These are phyloP conservation scores for Aspergillus persii DNA, from an alignment of 2,329 filamentous ascomycete species.

Conservation along the genomic window DNA sequence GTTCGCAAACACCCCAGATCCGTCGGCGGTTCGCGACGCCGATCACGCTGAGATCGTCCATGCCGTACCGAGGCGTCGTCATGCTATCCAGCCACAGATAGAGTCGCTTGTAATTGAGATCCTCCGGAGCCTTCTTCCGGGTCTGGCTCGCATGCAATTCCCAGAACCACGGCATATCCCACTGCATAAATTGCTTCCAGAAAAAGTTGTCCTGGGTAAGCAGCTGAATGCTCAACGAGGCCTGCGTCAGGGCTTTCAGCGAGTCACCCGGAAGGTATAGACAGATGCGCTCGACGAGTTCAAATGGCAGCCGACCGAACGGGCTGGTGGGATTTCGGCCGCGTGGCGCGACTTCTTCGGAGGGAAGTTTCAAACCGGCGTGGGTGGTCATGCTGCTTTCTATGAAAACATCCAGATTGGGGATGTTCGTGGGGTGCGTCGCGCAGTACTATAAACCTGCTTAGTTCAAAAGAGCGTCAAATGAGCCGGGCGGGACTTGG, in stretches of 20 bases:
- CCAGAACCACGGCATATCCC: slow-evolving; percentile 23
- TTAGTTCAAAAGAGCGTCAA: background rate
- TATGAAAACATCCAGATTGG: slow-evolving; percentile 7
- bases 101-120: slow-evolving; percentile 18
- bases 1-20: slow-evolving; percentile 20
- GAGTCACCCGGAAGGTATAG: slow-evolving; percentile 16
- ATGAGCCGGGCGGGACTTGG: background rate
- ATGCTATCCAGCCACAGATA: slow-evolving; percentile 18
- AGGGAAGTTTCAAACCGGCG: slow-evolving; percentile 4
- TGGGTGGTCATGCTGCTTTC: slow-evolving; percentile 7
- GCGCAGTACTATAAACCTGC: slow-evolving; percentile 14
- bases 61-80: slow-evolving; percentile 16
- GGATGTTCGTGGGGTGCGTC: slow-evolving; percentile 15
- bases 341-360: slow-evolving; percentile 4
- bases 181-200: slow-evolving; percentile 19
- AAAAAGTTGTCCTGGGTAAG: slow-evolving; percentile 20
- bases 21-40: slow-evolving; percentile 19
- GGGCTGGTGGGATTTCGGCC: slow-evolving; percentile 14
- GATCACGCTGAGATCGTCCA: slow-evolving; percentile 16
- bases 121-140: background rate
- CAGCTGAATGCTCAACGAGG: slow-evolving; percentile 16
- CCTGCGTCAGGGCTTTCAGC: slow-evolving; percentile 15
- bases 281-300: slow-evolving; percentile 20
- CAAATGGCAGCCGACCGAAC: slow-evolving; percentile 17
- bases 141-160: slow-evolving; percentile 9